Evolutionary conservation across 78 protist species (phyloP), one percentile per base, ranked within the genome.

Genomic region (Isochrysis galbana): DNA sequence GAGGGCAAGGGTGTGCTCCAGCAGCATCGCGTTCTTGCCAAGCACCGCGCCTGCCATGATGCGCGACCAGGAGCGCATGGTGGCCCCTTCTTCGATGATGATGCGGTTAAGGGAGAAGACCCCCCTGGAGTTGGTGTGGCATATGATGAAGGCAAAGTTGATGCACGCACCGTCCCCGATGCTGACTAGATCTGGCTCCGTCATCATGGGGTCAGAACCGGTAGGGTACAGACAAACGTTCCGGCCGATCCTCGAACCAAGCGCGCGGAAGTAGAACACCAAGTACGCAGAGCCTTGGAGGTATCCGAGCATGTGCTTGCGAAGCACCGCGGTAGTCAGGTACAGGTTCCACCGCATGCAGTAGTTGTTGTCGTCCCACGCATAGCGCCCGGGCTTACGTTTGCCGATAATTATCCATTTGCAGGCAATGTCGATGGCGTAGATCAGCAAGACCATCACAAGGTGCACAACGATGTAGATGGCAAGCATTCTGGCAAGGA

Each of bases 131-230:
- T 80, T 80, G 4, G 23, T 39, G 51, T 80, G 87, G 61, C 87
- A 39, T 5, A 80, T 42, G 61, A 80, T 39, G 51, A 25, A 42
- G 51, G n/a, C 5, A 0, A 7, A 17, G 29, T 80, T 44, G 34
- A 80, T 11, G 87, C 61, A 39, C 23, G 38, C 46, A 11, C n/a
- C 25, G 22, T 80, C 87, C 19, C 87, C 87, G 51, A 80, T 80
- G 25, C 29, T 25, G 25, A 80, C 87, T 19, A 80, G 87, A 34
- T 80, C 87, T 4, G 87, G 87, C 51, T 80, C 87, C 5, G 87
- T 39, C 87, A 80, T 39, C 46, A 80, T 80, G 11, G 51, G 87
- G 46, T 42, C 87, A 1, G 39, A 10, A 51, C 87, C 87, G 32
- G 2, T 39, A 21, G 87, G 87, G 46, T 14, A 42, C 21, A 80